phyloP scores from a whole-genome alignment of 768 basidiomycete species.

The Chalciporus piperatus region DNA sequence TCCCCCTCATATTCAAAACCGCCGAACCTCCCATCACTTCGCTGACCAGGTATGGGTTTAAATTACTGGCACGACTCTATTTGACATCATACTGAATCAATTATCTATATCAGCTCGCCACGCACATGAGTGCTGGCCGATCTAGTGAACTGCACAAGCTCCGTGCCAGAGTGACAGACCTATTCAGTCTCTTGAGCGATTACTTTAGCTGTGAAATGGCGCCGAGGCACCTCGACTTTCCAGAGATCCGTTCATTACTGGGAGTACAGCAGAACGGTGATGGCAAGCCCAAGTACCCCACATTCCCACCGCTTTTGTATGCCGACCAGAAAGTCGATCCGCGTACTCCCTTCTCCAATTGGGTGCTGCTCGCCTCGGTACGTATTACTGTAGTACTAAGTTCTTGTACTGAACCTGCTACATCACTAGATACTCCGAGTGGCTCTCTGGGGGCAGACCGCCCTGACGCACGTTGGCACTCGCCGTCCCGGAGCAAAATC shows the following conservation, averaged over 20 bases:
- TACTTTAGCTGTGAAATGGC: no score
- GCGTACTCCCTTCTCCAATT: not conserved
- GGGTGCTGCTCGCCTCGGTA: not conserved
- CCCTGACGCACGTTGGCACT: not conserved
- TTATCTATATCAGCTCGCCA: no score
- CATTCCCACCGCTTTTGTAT: not conserved
- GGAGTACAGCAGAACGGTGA: not conserved
- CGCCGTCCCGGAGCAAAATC: not conserved
- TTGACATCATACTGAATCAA: no score
- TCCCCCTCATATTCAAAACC: no score
- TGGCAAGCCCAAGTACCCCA: not conserved
- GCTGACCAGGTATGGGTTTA: no score
- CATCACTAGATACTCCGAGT: no score
- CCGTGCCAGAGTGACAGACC: no score
- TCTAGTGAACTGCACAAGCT: no score
- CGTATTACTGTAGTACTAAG: not conserved
- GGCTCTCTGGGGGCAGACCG: no score
- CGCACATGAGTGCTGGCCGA: no score
- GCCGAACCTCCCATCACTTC: no score
- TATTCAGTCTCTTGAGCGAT: no score
- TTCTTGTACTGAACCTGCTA: not conserved
- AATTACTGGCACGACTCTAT: not conserved
- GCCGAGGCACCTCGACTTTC: not conserved
- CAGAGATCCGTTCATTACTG: not conserved
- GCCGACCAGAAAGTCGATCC: not conserved